Evolutionary conservation across 495 filamentous ascomycete genomes (phyloP).

Genomic region (Acidiella bohemica): DNA sequence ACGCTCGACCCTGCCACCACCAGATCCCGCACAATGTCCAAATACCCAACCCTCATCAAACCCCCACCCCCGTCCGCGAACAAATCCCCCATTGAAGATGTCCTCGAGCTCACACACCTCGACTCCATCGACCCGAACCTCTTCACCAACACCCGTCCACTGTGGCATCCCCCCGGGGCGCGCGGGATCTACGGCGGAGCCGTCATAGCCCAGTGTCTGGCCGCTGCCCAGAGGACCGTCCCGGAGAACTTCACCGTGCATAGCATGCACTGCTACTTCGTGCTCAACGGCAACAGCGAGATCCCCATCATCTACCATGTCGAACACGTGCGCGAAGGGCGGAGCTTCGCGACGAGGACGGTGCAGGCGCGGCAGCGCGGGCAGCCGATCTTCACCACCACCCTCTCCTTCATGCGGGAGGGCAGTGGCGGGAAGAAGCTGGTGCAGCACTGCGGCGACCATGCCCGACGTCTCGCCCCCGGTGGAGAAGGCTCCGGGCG

Average conservation of each 20-base stretch:
- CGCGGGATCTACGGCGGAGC: conserved; percentile 87
- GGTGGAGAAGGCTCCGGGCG: conserved; percentile 17
- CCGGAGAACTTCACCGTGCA: conserved; percentile 67
- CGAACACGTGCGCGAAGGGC: conserved; percentile 80
- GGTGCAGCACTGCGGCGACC: conserved; percentile 45
- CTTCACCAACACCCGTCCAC: conserved; percentile 80
- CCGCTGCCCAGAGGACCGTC: conserved; percentile 78
- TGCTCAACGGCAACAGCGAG: conserved; percentile 71
- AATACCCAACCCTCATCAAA: conserved; percentile 52
- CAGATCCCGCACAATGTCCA: conserved; percentile 7
- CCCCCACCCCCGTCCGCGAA: conserved; percentile 57
- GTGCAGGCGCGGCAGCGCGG: conserved; percentile 86
- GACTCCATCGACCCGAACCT: conserved; percentile 72
- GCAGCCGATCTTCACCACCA: conserved; percentile 88
- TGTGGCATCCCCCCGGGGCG: conserved; percentile 84
- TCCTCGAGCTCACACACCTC: conserved; percentile 69
- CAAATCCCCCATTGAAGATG: conserved; percentile 76
- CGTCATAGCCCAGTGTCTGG: conserved; percentile 82
- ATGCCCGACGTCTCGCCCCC: conserved; percentile 41
- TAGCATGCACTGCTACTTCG: conserved; percentile 98
- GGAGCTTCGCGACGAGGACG: conserved; percentile 82
- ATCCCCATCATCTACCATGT: conserved; percentile 88
- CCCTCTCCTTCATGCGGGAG: conserved; percentile 70
- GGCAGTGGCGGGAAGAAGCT: conserved; percentile 48
- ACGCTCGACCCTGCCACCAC: not conserved